Percentiles rank a stretch among this genome's conserved stretches.
phyloP scores from a whole-genome alignment of 345 rosid species.

The Cardamine resedifolia region DNA sequence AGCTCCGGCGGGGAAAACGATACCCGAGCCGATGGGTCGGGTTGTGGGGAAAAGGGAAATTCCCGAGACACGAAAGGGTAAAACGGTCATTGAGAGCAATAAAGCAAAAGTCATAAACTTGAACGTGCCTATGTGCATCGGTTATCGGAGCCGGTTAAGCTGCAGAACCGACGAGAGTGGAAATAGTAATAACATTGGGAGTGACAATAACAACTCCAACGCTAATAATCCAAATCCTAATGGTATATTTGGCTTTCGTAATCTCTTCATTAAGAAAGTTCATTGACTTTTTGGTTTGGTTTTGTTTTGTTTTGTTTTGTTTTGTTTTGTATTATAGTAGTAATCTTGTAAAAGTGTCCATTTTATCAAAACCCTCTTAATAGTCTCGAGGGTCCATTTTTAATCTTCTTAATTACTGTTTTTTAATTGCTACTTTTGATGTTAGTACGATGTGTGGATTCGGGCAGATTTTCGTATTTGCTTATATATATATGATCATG shows the following conservation, averaged over 20 bases:
- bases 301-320: background rate
- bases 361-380: background rate
- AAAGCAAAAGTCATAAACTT: slow-evolving; percentile 37
- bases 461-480: slow-evolving; percentile 18
- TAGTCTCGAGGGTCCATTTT: slow-evolving; percentile 28
- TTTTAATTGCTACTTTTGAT: slow-evolving; percentile 22
- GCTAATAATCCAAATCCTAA: slow-evolving; percentile 30
- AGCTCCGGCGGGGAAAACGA: slow-evolving; percentile 21
- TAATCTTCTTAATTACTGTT: background rate
- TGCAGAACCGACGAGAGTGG: slow-evolving; percentile 56
- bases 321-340: background rate
- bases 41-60: slow-evolving; percentile 22
- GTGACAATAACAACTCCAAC: background rate
- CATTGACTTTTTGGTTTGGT: slow-evolving; percentile 35
- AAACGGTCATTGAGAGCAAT: slow-evolving; percentile 28
- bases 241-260: slow-evolving; percentile 60
- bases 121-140: slow-evolving; percentile 49
- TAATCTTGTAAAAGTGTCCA: slow-evolving; percentile 2
- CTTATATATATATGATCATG: slow-evolving; percentile 24
- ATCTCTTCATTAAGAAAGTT: slow-evolving; percentile 70
- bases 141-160: slow-evolving; percentile 65
- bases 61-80: slow-evolving; percentile 38
- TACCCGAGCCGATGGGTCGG: slow-evolving; percentile 29
- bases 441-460: slow-evolving; percentile 33
- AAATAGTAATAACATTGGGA: slow-evolving; percentile 31